Percentiles rank a stretch among this genome's conserved stretches.
These are phyloP conservation scores for Oryza officinalis DNA, from an alignment of 176 grass and related monocot species.

Conservation along the genomic window DNA sequence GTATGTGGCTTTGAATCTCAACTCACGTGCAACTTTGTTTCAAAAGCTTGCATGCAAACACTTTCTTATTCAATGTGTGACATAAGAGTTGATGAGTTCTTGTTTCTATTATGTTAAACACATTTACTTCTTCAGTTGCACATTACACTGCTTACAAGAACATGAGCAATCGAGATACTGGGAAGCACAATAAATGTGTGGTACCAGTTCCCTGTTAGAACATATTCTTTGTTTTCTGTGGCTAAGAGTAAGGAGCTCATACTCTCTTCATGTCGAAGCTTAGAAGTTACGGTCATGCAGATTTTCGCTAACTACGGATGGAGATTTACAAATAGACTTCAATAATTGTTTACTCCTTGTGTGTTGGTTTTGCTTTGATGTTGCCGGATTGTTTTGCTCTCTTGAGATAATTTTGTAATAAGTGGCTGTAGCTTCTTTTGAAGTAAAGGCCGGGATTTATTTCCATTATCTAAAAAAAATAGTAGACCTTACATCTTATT, in stretches of 20 bases:
- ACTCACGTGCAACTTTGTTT: conserved; percentile 32
- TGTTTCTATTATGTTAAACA: background rate
- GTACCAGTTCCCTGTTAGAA: conserved; percentile 11
- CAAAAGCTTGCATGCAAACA: background rate
- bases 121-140: background rate
- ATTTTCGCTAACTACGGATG: no score
- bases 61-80: conserved; percentile 6
- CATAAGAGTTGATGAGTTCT: background rate
- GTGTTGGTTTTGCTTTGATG: no score
- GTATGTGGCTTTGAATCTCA: conserved; percentile 38
- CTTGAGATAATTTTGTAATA: no score
- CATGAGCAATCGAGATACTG: background rate
- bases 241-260: background rate
- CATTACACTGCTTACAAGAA: conserved; percentile 5
- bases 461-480: background rate
- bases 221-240: conserved; percentile 6
- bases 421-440: no score
- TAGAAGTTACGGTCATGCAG: no score
- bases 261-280: no score
- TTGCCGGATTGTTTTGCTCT: no score
- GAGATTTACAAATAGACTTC: no score
- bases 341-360: no score
- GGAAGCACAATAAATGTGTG: background rate
- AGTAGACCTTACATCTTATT: background rate
- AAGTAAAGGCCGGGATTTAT: no score